These are phyloP conservation scores for Euphorbia corollata DNA, from an alignment of 441 rosid genomes.

Conservation along the genomic window DNA sequence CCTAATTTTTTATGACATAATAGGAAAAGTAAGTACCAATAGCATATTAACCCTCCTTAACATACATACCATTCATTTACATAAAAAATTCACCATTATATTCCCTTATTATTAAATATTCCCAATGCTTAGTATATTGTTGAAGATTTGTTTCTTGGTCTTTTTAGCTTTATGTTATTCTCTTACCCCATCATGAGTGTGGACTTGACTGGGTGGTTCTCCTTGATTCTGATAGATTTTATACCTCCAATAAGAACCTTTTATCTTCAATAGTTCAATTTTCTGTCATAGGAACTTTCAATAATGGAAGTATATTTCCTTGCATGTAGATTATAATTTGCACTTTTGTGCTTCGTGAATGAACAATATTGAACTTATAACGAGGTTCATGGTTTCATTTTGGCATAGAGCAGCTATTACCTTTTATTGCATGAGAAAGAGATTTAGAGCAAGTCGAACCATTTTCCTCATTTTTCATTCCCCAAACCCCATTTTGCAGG, in stretches of 20 bases:
- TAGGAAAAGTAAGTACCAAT: background rate
- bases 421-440: background rate
- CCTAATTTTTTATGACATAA: background rate
- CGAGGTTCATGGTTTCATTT: constrained; percentile 1
- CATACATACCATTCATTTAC: background rate
- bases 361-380: background rate
- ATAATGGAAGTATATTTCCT: background rate
- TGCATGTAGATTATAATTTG: background rate
- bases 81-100: background rate
- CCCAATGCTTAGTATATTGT: background rate
- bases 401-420: background rate
- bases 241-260: background rate
- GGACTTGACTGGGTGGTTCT: background rate
- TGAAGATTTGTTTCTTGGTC: background rate
- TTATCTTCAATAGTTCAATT: background rate
- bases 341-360: background rate
- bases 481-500: too few species aligned
- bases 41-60: background rate
- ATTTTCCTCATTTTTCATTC: too few species aligned
- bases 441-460: background rate
- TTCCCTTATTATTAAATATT: background rate
- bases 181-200: background rate
- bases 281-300: background rate
- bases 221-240: background rate
- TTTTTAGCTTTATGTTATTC: background rate